Percentiles rank a stretch among this genome's conserved stretches.
These are phyloP conservation scores for Wallacemonas sp. DNA, from an alignment of 208 protist species.

Conservation along the genomic window DNA sequence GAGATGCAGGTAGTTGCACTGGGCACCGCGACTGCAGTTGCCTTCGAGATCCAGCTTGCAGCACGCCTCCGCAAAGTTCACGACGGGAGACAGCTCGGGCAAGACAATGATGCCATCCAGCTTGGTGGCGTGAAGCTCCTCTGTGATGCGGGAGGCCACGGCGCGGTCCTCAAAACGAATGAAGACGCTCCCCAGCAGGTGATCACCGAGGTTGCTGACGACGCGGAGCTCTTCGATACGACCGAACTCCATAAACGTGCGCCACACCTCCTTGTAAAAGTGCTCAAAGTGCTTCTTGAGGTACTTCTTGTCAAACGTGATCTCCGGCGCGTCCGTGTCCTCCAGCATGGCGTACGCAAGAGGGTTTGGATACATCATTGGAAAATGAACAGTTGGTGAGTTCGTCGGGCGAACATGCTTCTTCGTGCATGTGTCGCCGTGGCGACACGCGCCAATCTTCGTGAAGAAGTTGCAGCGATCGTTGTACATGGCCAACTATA, in stretches of 20 bases:
- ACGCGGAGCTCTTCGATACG: conserved; percentile 95
- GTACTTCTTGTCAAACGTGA: conserved; percentile 83
- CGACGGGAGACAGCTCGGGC: conserved; percentile 97
- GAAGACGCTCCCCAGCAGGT: conserved; percentile 98
- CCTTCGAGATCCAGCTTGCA: conserved; percentile 96
- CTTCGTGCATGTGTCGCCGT: conserved; percentile 96
- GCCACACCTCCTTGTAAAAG: conserved; percentile 97
- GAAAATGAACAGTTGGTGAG: conserved; percentile 95
- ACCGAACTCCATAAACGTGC: conserved; percentile 92
- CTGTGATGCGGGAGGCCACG: conserved; percentile 79
- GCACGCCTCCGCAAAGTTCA: conserved; percentile 97
- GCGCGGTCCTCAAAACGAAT: conserved; percentile 94
- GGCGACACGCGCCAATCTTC: conserved; percentile 98
- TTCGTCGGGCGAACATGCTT: conserved; percentile 92
- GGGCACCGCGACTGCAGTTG: conserved; percentile 90
- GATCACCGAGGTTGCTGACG: conserved; percentile 96
- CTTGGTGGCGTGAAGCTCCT: conserved; percentile 86
- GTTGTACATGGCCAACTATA: conserved; percentile 3
- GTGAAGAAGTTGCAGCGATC: conserved; percentile 95
- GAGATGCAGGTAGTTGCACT: conserved; percentile 99
- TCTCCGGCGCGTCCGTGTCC: conserved; percentile 49
- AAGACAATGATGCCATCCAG: conserved; percentile 84
- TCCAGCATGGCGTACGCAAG: conserved; percentile 55
- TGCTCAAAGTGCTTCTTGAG: conserved; percentile 95
- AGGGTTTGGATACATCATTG: conserved; percentile 97